These are phyloP conservation scores for Chrysoporthe cubensis DNA, from an alignment of 2,329 filamentous ascomycete genomes.

Conservation along the genomic window DNA sequence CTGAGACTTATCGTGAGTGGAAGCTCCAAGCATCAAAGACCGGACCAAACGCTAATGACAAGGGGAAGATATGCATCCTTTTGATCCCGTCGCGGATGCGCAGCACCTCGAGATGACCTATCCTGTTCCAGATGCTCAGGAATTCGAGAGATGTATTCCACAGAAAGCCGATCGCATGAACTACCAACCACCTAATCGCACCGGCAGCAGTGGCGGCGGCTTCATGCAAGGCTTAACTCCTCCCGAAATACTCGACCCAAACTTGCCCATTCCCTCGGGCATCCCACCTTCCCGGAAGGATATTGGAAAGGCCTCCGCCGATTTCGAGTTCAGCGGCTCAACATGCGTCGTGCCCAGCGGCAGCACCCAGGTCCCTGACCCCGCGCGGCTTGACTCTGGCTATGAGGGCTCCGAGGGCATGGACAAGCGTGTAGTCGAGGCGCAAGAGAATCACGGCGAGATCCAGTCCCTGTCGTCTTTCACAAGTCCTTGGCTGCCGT, in stretches of 20 bases:
- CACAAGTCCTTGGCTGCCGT: too few species aligned
- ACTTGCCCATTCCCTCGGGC: background rate
- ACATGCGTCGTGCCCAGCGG: too few species aligned
- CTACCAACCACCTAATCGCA: background rate
- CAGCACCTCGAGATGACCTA: too few species aligned
- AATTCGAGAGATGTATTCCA: background rate
- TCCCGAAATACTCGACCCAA: background rate
- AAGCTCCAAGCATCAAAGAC: background rate
- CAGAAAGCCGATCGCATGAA: background rate
- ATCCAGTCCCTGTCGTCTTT: too few species aligned
- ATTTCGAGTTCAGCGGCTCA: too few species aligned
- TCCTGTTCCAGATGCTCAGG: background rate
- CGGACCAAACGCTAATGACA: background rate
- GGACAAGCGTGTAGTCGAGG: too few species aligned
- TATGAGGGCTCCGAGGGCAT: too few species aligned
- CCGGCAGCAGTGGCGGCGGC: background rate
- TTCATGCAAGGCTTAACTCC: background rate
- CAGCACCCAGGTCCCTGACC: too few species aligned
- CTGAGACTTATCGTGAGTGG: conserved; percentile 5
- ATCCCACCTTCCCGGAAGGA: background rate
- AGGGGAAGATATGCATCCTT: background rate
- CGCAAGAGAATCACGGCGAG: too few species aligned
- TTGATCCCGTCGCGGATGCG: background rate
- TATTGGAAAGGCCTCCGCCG: too few species aligned
- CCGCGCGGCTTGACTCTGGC: too few species aligned